These are phyloP conservation scores for Abeoforma whisleri DNA, from an alignment of 78 protist genomes.

Conservation along the genomic window DNA sequence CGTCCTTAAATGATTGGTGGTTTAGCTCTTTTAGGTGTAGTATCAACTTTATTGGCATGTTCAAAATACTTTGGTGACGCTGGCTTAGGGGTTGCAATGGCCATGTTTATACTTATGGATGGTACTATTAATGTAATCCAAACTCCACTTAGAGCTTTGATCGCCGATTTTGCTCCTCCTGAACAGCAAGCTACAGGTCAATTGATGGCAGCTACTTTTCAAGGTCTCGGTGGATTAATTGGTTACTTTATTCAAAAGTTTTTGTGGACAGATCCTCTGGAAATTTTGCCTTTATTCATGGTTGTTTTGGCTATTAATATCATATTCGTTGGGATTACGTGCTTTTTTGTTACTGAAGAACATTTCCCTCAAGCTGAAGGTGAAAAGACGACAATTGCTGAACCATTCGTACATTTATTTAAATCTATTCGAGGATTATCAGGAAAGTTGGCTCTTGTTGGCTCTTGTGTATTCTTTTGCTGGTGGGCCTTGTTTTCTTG, in stretches of 20 bases:
- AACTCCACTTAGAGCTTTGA: conserved; percentile 8
- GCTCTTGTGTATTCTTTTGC: not conserved
- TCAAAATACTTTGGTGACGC: not conserved
- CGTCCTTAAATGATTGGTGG: not conserved
- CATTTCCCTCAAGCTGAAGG: not conserved
- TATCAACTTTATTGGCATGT: not conserved
- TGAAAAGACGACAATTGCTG: not conserved
- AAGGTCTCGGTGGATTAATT: not conserved
- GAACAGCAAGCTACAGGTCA: conserved; percentile 9
- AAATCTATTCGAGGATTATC: not conserved
- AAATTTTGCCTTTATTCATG: not conserved
- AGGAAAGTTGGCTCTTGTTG: not conserved
- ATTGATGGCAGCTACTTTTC: not conserved
- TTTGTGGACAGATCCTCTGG: not conserved
- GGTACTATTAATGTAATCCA: conserved; percentile 4
- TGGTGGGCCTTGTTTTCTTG: conserved; percentile 3
- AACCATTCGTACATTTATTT: not conserved
- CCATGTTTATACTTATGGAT: not conserved
- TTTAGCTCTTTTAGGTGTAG: not conserved
- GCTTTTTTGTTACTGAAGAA: not conserved
- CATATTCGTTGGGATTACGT: not conserved
- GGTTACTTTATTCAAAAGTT: not conserved
- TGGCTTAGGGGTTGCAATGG: not conserved
- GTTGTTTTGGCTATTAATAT: not conserved
- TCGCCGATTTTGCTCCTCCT: not conserved